phyloP scores from a whole-genome alignment of 176 grass and related monocot genomes.

The Avena atlantica region DNA sequence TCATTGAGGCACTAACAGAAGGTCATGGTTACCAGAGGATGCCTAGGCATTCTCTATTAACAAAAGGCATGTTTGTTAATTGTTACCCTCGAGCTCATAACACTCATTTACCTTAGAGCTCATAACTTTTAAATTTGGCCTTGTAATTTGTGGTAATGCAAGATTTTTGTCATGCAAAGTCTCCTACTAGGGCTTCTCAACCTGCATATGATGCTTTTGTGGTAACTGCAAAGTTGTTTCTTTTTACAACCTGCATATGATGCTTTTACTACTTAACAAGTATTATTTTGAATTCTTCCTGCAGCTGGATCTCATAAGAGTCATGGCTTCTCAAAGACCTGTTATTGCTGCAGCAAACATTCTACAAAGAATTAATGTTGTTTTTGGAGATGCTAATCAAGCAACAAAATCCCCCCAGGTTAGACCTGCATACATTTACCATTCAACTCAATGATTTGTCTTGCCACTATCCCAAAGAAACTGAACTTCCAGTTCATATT shows the following conservation, averaged over 20 bases:
- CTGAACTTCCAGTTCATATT: conserved; percentile 20
- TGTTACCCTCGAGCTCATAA: background rate
- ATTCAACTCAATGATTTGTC: conserved; percentile 32
- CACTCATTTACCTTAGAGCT: background rate
- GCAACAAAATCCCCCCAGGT: conserved; percentile 76
- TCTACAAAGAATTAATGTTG: conserved; percentile 73
- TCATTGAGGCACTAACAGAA: background rate
- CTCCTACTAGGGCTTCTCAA: background rate
- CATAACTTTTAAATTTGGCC: conserved; percentile 22
- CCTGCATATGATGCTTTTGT: conserved; percentile 15
- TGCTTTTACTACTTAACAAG: conserved; percentile 32
- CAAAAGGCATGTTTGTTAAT: background rate
- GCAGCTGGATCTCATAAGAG: conserved; percentile 95
- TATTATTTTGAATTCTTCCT: conserved; percentile 31
- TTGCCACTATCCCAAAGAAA: conserved; percentile 24
- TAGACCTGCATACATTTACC: conserved; percentile 14
- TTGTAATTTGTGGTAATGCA: conserved; percentile 27
- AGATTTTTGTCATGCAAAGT: conserved; percentile 26
- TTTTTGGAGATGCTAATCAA: conserved; percentile 65
- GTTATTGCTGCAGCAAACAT: conserved; percentile 75
- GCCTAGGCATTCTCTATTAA: background rate
- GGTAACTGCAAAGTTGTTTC: background rate
- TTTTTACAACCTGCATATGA: background rate
- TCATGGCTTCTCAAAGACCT: conserved; percentile 86
- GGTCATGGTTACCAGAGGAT: background rate